Base-by-base conservation (phyloP, 208 protist genomes). In the Leishmania gerbilli region DNA sequence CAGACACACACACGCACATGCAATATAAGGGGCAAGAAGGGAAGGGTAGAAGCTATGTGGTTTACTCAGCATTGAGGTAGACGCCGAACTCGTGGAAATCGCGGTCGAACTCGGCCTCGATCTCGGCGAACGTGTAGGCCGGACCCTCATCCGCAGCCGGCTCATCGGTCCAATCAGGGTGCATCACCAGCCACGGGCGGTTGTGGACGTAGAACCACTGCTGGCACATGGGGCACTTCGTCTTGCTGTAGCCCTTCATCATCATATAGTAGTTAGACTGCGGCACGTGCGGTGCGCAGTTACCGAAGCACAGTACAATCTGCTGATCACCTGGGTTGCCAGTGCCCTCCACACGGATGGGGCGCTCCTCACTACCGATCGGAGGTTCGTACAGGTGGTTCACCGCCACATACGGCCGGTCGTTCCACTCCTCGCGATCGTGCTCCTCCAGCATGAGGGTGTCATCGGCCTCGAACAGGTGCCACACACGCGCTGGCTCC, bases 181-280 rank as follows among this genome's bases (percentile, higher is more conserved):
- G 92, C 91, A 97, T 97, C 74, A 97, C 90, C 60, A 97, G 85
- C 92, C 92, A 96, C 60, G 92, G 92, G 86, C 92, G 89, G 88
- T 96, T 98, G 90, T 96, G 92, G 79, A 97, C 88, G 83, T 97
- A 97, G 84, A 96, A 96, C 88, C 89, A 97, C 86, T 96, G 93
- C 85, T 96, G 95, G 81, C 90, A 96, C 92, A 96, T 96, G 53
- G 92, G 92, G 85, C 93, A 96, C 88, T 96, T 96, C 84, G 85
- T 94, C 90, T 95, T 97, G 74, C 79, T 90, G 88, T 98, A 98
- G 71, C 92, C 93, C 90, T 98, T 98, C 91, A 98, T 96, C 88
- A 92, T 89, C 92, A 98, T 98, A 84, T 95, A 95, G 88, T 96
- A 98, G 77, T 92, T 95, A 11, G 93, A 94, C 85, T 96, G 92